A percentile compares a stretch with the other conserved stretches of the same genome.
phyloP scores from a whole-genome alignment of 352 stramenopile genomes.

The Blastocystis sp. region DNA sequence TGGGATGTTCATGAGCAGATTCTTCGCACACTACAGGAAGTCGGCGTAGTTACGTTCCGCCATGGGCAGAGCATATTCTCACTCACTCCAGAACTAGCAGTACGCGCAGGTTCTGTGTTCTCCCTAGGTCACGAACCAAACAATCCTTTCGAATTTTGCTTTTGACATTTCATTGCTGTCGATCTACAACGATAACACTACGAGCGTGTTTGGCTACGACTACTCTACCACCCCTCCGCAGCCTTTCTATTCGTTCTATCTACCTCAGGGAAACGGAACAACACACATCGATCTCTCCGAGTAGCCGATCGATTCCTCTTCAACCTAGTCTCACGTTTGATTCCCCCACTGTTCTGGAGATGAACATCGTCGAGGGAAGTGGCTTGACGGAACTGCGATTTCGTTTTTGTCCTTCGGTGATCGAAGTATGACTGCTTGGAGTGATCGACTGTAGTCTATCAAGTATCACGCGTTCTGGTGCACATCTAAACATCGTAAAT shows the following conservation, averaged over 20 bases:
- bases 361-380: background rate
- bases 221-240: background rate
- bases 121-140: background rate
- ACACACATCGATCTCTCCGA: background rate
- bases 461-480: background rate
- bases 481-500: background rate
- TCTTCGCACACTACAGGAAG: background rate
- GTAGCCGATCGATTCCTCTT: background rate
- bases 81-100: background rate
- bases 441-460: background rate
- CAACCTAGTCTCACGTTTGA: background rate
- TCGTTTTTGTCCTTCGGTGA: background rate
- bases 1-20: background rate
- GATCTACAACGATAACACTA: background rate
- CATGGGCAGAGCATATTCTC: background rate
- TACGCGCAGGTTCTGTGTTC: background rate
- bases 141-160: background rate
- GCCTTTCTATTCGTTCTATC: constrained; percentile 1
- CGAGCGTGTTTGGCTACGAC: background rate
- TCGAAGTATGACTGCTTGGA: background rate
- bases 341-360: background rate
- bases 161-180: background rate
- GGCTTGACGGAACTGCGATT: background rate
- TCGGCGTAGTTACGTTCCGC: background rate
- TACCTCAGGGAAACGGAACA: background rate